Percentiles rank a stretch among this genome's conserved stretches.
Conservation (phyloP, 2,329 filamentous ascomycete species). For the Knufia fluminis region DNA sequence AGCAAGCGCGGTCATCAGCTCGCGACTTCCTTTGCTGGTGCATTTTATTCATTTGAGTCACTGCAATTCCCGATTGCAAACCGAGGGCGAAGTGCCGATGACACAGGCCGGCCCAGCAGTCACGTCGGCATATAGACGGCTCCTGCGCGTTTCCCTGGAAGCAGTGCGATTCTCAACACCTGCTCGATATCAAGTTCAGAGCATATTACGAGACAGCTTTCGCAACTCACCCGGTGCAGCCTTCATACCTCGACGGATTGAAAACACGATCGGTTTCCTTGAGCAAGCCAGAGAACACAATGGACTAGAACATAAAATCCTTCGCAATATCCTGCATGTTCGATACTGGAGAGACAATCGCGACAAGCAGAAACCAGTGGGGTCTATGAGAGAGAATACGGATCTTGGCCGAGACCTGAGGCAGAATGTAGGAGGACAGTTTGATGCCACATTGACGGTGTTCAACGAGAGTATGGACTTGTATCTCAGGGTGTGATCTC, state of each 20-base stretch:
- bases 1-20: not conserved
- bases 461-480: slow-evolving; percentile 41
- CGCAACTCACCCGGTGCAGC: slow-evolving; percentile 29
- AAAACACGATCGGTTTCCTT: slow-evolving; percentile 40
- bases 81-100: not conserved
- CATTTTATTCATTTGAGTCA: not conserved
- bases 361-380: not conserved
- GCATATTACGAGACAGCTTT: slow-evolving; percentile 36
- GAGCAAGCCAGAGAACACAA: slow-evolving; percentile 30
- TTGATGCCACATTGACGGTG: slow-evolving; percentile 36
- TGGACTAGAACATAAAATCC: slow-evolving; percentile 39
- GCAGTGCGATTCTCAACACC: slow-evolving; percentile 51
- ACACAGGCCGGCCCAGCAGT: slow-evolving; percentile 23
- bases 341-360: slow-evolving; percentile 35
- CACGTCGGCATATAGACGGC: slow-evolving; percentile 47
- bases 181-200: slow-evolving; percentile 44
- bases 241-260: slow-evolving; percentile 32
- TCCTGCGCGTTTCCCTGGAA: slow-evolving; percentile 46
- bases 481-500: slow-evolving; percentile 27
- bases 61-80: too few species aligned
- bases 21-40: not conserved
- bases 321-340: slow-evolving; percentile 37
- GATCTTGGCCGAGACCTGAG: slow-evolving; percentile 25
- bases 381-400: slow-evolving; percentile 16
- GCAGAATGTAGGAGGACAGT: slow-evolving; percentile 31